Base-by-base conservation (phyloP, 306 rosid genomes). In the Medicago arabica region DNA sequence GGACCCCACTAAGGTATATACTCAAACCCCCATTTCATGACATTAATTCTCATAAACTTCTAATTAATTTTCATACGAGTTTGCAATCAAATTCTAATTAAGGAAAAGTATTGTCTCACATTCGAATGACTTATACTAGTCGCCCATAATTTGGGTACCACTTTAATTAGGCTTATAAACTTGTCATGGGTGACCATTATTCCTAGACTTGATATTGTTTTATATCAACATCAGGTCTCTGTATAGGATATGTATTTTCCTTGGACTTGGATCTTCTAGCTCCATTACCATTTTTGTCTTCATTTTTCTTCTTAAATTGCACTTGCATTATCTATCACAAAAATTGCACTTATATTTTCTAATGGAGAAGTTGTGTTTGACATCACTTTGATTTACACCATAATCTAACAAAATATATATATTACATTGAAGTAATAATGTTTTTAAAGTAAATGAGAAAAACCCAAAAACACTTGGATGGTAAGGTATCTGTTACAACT, bases 1-100 rank as follows among this genome's bases (percentile, higher is more conserved):
- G 89, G 92, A 83, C 81, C 87, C 93, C 88, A 46, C 81, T 74
- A 85, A 75, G 70, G 76, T 78, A 80, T 78, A 67, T 67, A 25
- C 78, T 71, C 75, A 47, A 55, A 72, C 63, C 82, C 51, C 74
- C 81, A 82, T 44, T 78, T 69, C 83, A 50, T 61, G 72, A 75
- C 80, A 75, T 85, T 43, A 67, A 63, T 77, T 67, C 71, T 68
- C 77, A 53, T 79, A 72, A 70, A 13, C 76, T 57, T 69, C 69
- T 73, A 63, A 79, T 75, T 53, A 71, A 65, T 69, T 53, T 46
- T 43, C 18, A 3, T 59, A 15, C 50, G 31, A 86, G 44, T 65
- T 49, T 68, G 49, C 49, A 74, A 54, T 9, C 36, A 72, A 61
- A 61, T 60, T 54, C 76, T 72, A 41, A 51, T 17, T 12, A 67